Conservation (phyloP, 352 stramenopile genomes). For the Phytophthora rubi region DNA sequence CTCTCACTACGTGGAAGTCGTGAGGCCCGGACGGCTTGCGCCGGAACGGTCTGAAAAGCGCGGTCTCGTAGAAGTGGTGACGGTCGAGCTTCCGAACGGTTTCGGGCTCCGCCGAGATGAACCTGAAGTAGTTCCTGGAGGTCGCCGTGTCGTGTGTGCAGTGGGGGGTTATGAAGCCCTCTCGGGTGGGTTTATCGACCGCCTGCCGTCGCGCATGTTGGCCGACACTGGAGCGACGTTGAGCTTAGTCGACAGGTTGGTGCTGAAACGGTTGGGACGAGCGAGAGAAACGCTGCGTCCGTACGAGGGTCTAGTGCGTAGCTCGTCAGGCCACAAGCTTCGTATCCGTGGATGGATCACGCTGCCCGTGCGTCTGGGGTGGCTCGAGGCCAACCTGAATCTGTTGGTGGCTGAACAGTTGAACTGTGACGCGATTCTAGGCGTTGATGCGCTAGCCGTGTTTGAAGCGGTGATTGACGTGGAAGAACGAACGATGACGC, state of each 20-base stretch:
- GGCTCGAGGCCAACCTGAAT: neutral
- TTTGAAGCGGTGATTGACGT: slow-evolving; percentile 8
- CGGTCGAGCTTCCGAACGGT: neutral
- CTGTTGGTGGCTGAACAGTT: neutral
- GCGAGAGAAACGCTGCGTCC: neutral
- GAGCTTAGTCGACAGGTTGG: neutral
- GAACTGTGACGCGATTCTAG: neutral
- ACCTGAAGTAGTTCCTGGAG: too few relatives aligned
- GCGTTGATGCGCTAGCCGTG: neutral
- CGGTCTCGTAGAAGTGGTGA: too few relatives aligned
- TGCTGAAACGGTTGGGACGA: neutral
- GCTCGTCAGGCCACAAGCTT: neutral
- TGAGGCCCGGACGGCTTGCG: too few relatives aligned
- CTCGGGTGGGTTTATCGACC: too few relatives aligned
- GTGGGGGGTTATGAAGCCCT: too few relatives aligned
- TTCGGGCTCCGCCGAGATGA: neutral
- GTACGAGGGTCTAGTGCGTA: neutral
- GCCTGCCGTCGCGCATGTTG: neutral
- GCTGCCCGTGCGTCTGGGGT: neutral
- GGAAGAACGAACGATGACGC: neutral
- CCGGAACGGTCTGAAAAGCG: too few relatives aligned
- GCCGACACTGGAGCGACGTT: slow-evolving; percentile 2
- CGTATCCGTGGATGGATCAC: neutral
- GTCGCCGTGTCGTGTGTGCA: too few relatives aligned
- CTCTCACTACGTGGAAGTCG: too few relatives aligned